Base-by-base conservation (phyloP, 805 yeast genomes). In the Candida jianshihensis region DNA sequence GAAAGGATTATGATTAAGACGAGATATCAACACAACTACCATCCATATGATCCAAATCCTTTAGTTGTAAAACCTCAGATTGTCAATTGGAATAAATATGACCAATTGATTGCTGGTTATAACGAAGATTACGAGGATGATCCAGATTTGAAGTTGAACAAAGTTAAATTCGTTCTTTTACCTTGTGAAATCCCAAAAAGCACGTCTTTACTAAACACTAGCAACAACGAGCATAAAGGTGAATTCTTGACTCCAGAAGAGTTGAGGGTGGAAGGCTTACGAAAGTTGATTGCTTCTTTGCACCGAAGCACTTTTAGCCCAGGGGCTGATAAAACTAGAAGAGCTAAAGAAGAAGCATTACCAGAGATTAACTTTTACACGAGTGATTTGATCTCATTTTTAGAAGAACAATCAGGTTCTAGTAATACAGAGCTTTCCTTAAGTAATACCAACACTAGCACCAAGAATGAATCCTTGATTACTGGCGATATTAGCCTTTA, bases 81-180 rank as follows among this genome's bases (percentile, higher is more conserved):
- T 12, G 73, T 76, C 42, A 88, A 89, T 43, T 92, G 98, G 98
- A 89, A 89, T 48, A 82, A 79, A 43, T 68, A 89, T 46, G 99
- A 92, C 61, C 96, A 87, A 51, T 73, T 75, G 18, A 57, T 89
- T n/a, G 95, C 97, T 1, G 98, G 98, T 4, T 84, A 81, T 54
- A 88, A 81, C 20, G 96, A 87, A 45, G 73, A 81, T 19, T 95
- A 86, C 44, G 73, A 76, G 1, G 61, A 69, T 14, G 71, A 29
- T 4, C 6, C 69, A 10, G 66, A 68, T 39, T 71, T 70, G 39
- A 30, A 37, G 5, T 65, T 70, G 46, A 82, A 77, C 53, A 68
- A 82, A 45, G 73, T 89, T 55, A 81, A 94, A 51, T 86, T 88
- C 60, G 97, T 88, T 4, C 68, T 92, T 3, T 63, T 89, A 35